These are phyloP conservation scores for Crithidia expoeki DNA, from an alignment of 208 protist genomes.

Conservation along the genomic window DNA sequence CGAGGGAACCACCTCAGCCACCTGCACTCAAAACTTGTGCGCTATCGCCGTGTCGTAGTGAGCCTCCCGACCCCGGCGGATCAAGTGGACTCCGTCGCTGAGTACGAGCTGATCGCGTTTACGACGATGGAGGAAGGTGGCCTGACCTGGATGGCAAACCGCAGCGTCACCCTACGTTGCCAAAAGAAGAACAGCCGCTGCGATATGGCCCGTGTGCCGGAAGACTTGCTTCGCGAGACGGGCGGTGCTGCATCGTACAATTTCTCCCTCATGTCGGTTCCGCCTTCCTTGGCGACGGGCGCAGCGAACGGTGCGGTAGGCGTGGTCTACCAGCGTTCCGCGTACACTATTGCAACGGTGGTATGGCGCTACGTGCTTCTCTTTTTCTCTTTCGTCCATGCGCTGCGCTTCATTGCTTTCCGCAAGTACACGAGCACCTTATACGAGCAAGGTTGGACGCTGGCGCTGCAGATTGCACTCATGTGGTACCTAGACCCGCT, in stretches of 20 bases:
- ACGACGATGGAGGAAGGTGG: conserved; percentile 16
- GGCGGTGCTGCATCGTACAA: not conserved
- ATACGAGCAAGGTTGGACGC: conserved; percentile 81
- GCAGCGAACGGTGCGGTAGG: conserved; percentile 44
- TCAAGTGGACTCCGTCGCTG: conserved; percentile 9
- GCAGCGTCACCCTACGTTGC: conserved; percentile 27
- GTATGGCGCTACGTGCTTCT: conserved; percentile 78
- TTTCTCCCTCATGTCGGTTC: conserved; percentile 16
- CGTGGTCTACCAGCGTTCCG: conserved; percentile 55
- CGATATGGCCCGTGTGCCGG: conserved; percentile 34
- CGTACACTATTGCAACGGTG: conserved; percentile 61
- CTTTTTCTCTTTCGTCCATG: conserved; percentile 62
- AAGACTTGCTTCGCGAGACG: conserved; percentile 25
- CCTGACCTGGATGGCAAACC: conserved; percentile 1
- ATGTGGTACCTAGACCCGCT: conserved; percentile 86
- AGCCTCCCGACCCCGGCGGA: conserved; percentile 36
- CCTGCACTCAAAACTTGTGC: conserved; percentile 36
- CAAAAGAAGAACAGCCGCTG: conserved; percentile 32
- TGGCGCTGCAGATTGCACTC: conserved; percentile 64
- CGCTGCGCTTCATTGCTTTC: conserved; percentile 69
- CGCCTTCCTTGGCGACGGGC: conserved; percentile 21
- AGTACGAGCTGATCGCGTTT: conserved; percentile 19
- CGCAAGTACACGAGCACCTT: conserved; percentile 66
- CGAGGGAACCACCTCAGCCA: conserved; percentile 24
- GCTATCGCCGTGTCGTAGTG: conserved; percentile 47